Percentiles rank a stretch among this genome's conserved stretches.
Conservation (phyloP, 176 grass and related monocot species). For the Elaeis guineensis region DNA sequence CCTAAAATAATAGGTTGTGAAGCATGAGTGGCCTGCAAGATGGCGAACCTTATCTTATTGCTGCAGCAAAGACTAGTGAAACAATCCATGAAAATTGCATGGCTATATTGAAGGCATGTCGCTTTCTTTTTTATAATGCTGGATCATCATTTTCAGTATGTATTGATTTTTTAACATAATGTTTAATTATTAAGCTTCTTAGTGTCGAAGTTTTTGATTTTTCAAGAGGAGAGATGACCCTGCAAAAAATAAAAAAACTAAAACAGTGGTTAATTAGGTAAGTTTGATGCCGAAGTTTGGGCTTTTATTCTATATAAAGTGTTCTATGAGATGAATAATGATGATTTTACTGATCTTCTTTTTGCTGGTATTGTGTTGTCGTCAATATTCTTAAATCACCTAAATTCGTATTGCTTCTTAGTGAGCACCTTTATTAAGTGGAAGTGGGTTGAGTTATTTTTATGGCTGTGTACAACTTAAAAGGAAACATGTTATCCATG, state of each 20-base stretch:
- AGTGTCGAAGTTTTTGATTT: constrained; percentile 99
- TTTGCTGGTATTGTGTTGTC: too few species aligned
- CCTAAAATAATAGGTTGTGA: constrained; percentile 58
- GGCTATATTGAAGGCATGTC: constrained; percentile 94
- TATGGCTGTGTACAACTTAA: too few species aligned
- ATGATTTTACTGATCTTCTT: too few species aligned
- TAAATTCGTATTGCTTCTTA: too few species aligned
- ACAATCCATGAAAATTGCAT: constrained; percentile 99
- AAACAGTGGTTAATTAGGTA: constrained; percentile 95
- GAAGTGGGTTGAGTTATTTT: too few species aligned
- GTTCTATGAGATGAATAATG: too few species aligned
- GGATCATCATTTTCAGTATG: background rate
- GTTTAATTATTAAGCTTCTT: constrained; percentile 61
- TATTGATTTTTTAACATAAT: constrained; percentile 5
- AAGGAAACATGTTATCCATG: too few species aligned
- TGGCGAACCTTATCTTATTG: constrained; percentile 95
- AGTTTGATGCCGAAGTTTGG: constrained; percentile 1
- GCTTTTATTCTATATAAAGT: background rate
- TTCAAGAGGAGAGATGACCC: constrained; percentile 98
- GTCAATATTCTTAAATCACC: too few species aligned
- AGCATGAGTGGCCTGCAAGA: constrained; percentile 92
- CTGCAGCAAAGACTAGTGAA: constrained; percentile 93
- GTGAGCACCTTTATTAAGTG: too few species aligned
- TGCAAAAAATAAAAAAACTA: constrained; percentile 96
- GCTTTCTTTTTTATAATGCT: constrained; percentile 1